A percentile compares a stretch with the other conserved stretches of the same genome.
Evolutionary conservation across 2,329 filamentous ascomycete genomes (phyloP).

Genomic region (Apiospora sp.): DNA sequence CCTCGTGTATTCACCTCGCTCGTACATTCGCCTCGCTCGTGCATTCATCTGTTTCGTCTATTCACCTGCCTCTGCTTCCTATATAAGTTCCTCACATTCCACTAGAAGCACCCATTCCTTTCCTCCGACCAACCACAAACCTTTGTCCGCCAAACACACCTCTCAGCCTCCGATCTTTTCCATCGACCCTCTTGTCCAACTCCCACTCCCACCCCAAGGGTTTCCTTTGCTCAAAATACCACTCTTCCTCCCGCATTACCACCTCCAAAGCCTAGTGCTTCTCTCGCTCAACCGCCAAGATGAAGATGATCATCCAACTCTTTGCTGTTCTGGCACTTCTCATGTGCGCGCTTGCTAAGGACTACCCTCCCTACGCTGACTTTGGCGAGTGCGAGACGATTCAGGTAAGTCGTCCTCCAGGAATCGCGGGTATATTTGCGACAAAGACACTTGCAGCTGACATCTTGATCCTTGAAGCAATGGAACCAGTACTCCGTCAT

Average conservation of each 20-base stretch:
- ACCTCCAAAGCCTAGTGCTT: neutral
- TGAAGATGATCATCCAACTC: neutral
- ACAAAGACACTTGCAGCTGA: neutral
- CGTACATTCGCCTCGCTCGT: too few species aligned
- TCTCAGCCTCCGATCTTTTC: neutral
- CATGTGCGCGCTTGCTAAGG: neutral
- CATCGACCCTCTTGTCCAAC: neutral
- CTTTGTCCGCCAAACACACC: too few species aligned
- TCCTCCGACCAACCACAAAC: neutral
- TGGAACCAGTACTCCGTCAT: neutral
- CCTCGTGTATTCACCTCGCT: too few species aligned
- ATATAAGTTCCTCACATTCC: neutral
- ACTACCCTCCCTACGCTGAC: neutral
- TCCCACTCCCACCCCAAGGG: neutral
- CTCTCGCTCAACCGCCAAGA: neutral
- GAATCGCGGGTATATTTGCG: neutral
- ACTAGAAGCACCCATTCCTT: neutral
- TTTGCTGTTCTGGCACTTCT: neutral
- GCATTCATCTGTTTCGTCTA: neutral
- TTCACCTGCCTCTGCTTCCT: neutral
- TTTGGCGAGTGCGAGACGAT: neutral
- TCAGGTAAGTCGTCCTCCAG: neutral
- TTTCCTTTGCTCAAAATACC: neutral
- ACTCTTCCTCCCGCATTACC: neutral
- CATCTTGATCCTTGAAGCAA: neutral